phyloP scores from a whole-genome alignment of 306 rosid species.

The Cotoneaster glaucophyllus region DNA sequence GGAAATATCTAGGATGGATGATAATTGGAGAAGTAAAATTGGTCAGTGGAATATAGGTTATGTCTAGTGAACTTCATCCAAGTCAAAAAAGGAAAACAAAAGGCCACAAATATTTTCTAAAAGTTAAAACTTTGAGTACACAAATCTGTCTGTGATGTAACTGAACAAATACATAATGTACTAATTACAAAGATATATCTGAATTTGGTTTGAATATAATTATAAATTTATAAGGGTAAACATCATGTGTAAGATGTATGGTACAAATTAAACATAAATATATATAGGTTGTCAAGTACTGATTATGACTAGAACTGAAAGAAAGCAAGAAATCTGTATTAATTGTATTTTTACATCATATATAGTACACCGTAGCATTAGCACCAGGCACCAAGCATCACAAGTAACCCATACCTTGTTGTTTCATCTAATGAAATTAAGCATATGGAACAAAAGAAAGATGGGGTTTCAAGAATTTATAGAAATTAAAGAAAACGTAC shows the following conservation, averaged over 20 bases:
- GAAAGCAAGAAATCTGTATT: neutral
- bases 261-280: neutral
- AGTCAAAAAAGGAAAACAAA: neutral
- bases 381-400: neutral
- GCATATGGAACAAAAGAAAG: neutral
- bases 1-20: neutral
- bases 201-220: neutral
- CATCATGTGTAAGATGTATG: neutral
- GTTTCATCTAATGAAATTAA: neutral
- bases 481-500: slow-evolving; percentile 29
- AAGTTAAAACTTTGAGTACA: too few species aligned
- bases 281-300: neutral
- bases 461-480: neutral
- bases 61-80: neutral
- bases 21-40: neutral
- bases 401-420: neutral
- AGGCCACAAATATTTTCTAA: neutral
- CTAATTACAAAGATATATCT: too few species aligned
- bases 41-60: neutral
- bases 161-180: neutral
- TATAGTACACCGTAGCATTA: neutral
- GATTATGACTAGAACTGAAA: neutral
- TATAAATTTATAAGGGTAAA: neutral
- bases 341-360: neutral
- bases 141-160: neutral